Conservation (phyloP, 225 moss, liverwort and hornwort species). For the Antitrichia curtipendula region DNA sequence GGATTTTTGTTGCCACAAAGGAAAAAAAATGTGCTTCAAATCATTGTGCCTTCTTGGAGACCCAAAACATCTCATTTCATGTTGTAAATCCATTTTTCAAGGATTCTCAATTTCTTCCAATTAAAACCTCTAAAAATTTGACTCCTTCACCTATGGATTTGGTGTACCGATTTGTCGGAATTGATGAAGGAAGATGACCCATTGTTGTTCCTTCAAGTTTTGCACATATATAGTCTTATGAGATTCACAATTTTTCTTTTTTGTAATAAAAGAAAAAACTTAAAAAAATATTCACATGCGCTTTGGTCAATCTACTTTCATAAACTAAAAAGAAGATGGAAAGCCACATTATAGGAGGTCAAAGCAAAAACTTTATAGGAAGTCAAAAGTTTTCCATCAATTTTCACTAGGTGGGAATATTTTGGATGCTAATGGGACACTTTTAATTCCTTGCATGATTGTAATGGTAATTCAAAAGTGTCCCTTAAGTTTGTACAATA, state of each 20-base stretch:
- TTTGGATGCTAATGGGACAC: background rate
- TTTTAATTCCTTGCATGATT: background rate
- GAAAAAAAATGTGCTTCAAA: background rate
- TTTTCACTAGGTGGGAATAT: no score
- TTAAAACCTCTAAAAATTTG: background rate
- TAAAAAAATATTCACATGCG: background rate
- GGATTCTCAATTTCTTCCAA: background rate
- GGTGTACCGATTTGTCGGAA: accelerated
- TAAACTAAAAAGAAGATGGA: no score
- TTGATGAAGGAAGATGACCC: background rate
- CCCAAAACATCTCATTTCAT: background rate
- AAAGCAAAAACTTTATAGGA: no score
- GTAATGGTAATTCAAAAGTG: no score
- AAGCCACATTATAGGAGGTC: no score
- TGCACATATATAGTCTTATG: background rate
- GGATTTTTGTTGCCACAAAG: background rate
- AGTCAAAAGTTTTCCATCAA: background rate
- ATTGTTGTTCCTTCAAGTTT: background rate
- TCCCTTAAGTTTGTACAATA: no score
- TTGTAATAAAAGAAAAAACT: background rate
- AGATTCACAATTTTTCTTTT: background rate
- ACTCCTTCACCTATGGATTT: background rate
- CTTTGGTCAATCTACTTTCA: no score
- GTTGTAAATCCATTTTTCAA: background rate
- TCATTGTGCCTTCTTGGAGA: background rate